A percentile compares a stretch with the other conserved stretches of the same genome.
Evolutionary conservation across 768 basidiomycete genomes (phyloP).

Genomic region (Termitomyces sp.): DNA sequence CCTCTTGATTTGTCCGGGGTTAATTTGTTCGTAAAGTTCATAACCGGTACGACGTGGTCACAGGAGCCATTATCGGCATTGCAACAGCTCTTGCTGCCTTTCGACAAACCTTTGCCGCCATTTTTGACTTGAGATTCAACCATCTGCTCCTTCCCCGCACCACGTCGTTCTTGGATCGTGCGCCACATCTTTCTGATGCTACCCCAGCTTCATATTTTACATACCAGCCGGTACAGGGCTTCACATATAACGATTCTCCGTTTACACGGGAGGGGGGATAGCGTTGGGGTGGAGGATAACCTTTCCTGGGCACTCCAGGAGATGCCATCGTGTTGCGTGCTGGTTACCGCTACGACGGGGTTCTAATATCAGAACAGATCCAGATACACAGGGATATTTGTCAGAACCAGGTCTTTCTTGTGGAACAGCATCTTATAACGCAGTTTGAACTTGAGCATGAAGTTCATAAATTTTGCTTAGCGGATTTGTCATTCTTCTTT

Average conservation of each 20-base stretch:
- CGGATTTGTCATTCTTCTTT: too few relatives aligned
- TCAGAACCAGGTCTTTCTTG: background rate
- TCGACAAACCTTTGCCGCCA: slow-evolving; percentile 51
- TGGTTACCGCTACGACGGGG: background rate
- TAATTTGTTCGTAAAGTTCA: slow-evolving; percentile 28
- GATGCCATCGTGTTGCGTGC: slow-evolving; percentile 32
- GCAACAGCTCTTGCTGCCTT: slow-evolving; percentile 47
- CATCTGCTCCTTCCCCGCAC: slow-evolving; percentile 52
- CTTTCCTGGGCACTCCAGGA: slow-evolving; percentile 37
- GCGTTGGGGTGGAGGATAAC: slow-evolving; percentile 32
- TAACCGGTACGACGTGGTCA: slow-evolving; percentile 57
- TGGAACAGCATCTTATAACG: background rate
- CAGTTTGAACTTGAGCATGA: background rate
- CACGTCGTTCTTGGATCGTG: slow-evolving; percentile 39
- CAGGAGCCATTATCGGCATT: slow-evolving; percentile 47
- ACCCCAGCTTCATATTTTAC: slow-evolving; percentile 26
- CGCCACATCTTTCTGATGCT: slow-evolving; percentile 20
- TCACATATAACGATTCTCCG: slow-evolving; percentile 29
- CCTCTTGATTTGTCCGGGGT: background rate
- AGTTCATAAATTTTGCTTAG: background rate
- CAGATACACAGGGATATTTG: background rate
- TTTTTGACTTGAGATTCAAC: slow-evolving; percentile 58
- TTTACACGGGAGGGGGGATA: slow-evolving; percentile 45
- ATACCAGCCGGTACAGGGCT: slow-evolving; percentile 27
- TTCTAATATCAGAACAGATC: background rate